Conservation (phyloP, 1,284 basidiomycete genomes). For the Cutaneotrichosporon curvatum region DNA sequence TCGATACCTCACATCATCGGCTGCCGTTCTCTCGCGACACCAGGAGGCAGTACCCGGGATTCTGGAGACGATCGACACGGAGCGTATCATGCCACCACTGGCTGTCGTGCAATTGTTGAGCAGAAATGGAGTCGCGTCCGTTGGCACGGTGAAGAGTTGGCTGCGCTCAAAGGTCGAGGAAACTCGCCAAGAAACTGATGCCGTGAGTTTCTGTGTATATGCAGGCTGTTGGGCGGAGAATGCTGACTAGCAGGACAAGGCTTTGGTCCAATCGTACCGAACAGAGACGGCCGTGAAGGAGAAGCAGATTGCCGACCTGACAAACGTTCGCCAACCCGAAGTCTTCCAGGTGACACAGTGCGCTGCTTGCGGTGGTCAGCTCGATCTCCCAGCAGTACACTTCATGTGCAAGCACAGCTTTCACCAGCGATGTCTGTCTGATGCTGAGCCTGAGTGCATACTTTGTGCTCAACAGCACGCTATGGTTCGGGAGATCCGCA, state of each 20-base stretch:
- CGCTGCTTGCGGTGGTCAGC: constrained; percentile 73
- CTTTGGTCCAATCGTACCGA: constrained; percentile 77
- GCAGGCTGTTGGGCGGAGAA: constrained; percentile 5
- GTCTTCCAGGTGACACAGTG: constrained; percentile 93
- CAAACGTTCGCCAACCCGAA: constrained; percentile 65
- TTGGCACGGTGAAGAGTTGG: constrained; percentile 87
- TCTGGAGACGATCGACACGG: constrained; percentile 67
- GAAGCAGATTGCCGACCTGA: constrained; percentile 71
- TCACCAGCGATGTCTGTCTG: constrained; percentile 80
- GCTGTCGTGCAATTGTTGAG: constrained; percentile 82
- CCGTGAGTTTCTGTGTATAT: constrained; percentile 51
- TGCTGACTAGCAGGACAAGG: constrained; percentile 58
- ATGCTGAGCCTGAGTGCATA: constrained; percentile 82
- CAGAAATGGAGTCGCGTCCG: constrained; percentile 74
- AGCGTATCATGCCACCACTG: constrained; percentile 76
- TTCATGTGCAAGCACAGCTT: constrained; percentile 99
- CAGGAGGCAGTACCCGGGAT: constrained; percentile 62
- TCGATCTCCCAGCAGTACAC: constrained; percentile 87
- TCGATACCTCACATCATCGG: constrained; percentile 75
- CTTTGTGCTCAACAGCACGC: constrained; percentile 76
- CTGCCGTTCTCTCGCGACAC: constrained; percentile 63
- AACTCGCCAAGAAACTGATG: constrained; percentile 67
- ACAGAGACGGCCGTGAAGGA: constrained; percentile 73
- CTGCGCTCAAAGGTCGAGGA: constrained; percentile 67
- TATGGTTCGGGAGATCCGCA: constrained; percentile 78